These are phyloP conservation scores for Zalaria sp. DNA, from an alignment of 2,329 filamentous ascomycete genomes.

Conservation along the genomic window DNA sequence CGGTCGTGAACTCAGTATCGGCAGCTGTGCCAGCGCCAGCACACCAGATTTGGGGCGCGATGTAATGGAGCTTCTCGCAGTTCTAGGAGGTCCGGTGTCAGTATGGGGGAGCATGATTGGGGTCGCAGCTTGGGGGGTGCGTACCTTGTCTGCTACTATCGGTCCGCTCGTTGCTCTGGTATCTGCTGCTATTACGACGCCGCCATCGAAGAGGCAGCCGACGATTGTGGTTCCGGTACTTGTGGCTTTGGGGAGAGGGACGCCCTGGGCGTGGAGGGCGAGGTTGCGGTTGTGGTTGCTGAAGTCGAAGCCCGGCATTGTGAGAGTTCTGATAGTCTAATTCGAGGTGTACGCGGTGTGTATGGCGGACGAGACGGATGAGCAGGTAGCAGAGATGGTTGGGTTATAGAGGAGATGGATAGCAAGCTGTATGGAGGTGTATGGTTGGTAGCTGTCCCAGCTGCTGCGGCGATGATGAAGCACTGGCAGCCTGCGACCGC, in stretches of 20 bases:
- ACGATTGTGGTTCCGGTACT: slow-evolving; percentile 99
- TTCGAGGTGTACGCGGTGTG: background rate
- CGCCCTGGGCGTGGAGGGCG: slow-evolving; percentile 83
- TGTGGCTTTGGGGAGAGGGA: slow-evolving; percentile 91
- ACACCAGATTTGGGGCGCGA: slow-evolving; percentile 97
- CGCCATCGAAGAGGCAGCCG: slow-evolving; percentile 89
- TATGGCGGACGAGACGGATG: background rate
- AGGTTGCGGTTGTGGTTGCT: slow-evolving; percentile 99
- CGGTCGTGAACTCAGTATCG: slow-evolving; percentile 97
- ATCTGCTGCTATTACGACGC: slow-evolving; percentile 96
- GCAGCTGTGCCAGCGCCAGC: slow-evolving; percentile 94
- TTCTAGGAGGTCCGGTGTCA: slow-evolving; percentile 38
- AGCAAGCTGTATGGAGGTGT: background rate
- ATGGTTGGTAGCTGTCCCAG: background rate
- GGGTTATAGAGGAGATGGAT: background rate
- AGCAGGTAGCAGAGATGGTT: background rate
- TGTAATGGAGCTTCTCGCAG: slow-evolving; percentile 99
- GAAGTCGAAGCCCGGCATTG: slow-evolving; percentile 97
- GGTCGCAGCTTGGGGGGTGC: slow-evolving; percentile 3
- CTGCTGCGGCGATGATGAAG: background rate
- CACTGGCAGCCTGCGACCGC: background rate
- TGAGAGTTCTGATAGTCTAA: slow-evolving; percentile 5
- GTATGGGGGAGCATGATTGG: background rate
- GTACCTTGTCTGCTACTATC: slow-evolving; percentile 93
- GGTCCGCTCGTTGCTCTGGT: slow-evolving; percentile 93